Evolutionary conservation across 257 asterid species (phyloP).

Genomic region (Lycium barbarum): DNA sequence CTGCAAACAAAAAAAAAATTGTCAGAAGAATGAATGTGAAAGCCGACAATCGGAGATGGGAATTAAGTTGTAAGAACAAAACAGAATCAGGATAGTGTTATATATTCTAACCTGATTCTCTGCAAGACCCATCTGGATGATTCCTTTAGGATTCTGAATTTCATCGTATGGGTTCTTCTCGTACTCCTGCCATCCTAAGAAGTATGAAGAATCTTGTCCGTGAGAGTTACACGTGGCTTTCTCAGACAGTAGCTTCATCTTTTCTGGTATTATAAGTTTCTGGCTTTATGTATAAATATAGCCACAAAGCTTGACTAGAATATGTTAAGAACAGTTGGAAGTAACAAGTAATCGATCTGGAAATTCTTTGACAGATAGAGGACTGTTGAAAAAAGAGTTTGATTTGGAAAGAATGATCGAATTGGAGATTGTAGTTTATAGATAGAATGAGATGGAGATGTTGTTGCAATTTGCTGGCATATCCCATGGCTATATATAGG

Average conservation of each 20-base stretch:
- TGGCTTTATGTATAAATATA: background rate
- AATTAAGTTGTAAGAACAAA: background rate
- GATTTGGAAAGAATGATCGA: conserved; percentile 20
- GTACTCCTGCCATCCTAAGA: conserved; percentile 72
- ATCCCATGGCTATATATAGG: conserved; percentile 38
- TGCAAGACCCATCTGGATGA: conserved; percentile 76
- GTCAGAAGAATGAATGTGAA: background rate
- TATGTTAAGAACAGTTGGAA: background rate
- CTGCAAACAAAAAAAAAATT: conserved; percentile 31
- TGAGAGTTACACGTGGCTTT: conserved; percentile 63
- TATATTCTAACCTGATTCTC: conserved; percentile 55
- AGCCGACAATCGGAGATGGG: background rate
- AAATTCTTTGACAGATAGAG: conserved; percentile 18
- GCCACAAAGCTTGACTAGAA: conserved; percentile 3
- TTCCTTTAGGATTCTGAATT: conserved; percentile 55
- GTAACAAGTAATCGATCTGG: background rate
- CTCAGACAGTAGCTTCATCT: conserved; percentile 52
- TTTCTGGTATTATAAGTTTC: background rate
- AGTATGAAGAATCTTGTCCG: conserved; percentile 74
- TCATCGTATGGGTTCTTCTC: conserved; percentile 67
- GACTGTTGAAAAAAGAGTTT: conserved; percentile 1
- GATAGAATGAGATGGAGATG: conserved; percentile 9
- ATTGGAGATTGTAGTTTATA: conserved; percentile 4
- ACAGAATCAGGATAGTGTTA: background rate
- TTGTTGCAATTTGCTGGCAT: conserved; percentile 20